Conservation (phyloP, 2,329 filamentous ascomycete species). For the Apiospora pterosperma region DNA sequence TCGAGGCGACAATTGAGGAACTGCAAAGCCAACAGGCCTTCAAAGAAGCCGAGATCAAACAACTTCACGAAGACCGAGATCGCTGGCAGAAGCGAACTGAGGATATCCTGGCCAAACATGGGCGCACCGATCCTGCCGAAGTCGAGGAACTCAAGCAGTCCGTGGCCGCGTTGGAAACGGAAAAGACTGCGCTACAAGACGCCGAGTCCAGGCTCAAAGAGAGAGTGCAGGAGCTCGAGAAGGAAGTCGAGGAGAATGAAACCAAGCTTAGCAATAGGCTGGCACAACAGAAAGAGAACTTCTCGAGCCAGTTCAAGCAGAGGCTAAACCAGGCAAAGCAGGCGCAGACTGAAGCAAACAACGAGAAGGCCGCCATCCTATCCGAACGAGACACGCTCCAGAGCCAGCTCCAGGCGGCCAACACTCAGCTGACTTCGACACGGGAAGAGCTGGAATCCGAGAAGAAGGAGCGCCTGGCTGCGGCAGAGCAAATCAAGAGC, state of each 20-base stretch:
- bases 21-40: conserved; percentile 77
- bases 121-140: conserved; percentile 89
- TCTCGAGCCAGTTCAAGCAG: conserved; percentile 63
- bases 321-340: conserved; percentile 31
- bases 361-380: conserved; percentile 48
- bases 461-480: conserved; percentile 29
- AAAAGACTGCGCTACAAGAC: conserved; percentile 56
- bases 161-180: conserved; percentile 61
- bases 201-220: conserved; percentile 49
- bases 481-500: conserved; percentile 40
- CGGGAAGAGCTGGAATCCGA: conserved; percentile 54
- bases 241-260: conserved; percentile 51
- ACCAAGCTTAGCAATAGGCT: conserved; percentile 14
- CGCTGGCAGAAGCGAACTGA: conserved; percentile 95
- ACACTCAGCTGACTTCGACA: conserved; percentile 32
- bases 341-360: neutral
- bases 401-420: conserved; percentile 43
- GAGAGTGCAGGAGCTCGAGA: conserved; percentile 50
- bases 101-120: conserved; percentile 93
- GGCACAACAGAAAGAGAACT: conserved; percentile 32
- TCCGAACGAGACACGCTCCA: conserved; percentile 51
- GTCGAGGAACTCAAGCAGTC: conserved; percentile 84
- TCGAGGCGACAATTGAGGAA: conserved; percentile 76
- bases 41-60: conserved; percentile 82
- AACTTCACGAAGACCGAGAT: conserved; percentile 88